Conservation (phyloP, 2,329 filamentous ascomycete species). For the Alternaria incomplexa region DNA sequence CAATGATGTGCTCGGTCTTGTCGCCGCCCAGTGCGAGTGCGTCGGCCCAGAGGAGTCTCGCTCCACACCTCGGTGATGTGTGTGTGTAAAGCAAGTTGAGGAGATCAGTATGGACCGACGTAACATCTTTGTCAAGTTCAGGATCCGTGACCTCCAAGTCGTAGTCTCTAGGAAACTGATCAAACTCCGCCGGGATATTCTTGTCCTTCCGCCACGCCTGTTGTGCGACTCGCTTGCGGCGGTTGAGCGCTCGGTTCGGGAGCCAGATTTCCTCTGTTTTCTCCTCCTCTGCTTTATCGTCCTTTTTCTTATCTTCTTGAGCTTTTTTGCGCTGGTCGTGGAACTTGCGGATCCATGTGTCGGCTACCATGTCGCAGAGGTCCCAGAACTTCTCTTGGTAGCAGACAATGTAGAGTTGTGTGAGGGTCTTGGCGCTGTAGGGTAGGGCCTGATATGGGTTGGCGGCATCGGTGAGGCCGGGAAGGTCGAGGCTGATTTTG, state of each 20-base stretch:
- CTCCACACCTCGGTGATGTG: conserved; percentile 26
- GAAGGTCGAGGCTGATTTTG: conserved; percentile 22
- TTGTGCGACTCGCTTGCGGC: background rate
- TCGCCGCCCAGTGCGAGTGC: conserved; percentile 34
- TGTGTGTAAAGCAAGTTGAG: conserved; percentile 31
- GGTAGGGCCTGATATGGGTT: conserved; percentile 1
- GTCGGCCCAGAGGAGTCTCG: conserved; percentile 42
- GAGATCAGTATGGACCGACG: conserved; percentile 12
- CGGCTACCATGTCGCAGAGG: conserved; percentile 38
- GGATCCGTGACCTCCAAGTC: conserved; percentile 19
- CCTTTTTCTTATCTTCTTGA: background rate
- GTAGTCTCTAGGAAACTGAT: conserved; percentile 11
- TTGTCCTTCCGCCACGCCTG: background rate
- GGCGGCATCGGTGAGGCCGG: conserved; percentile 10
- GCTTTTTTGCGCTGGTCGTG: conserved; percentile 18
- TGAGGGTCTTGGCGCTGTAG: conserved; percentile 29
- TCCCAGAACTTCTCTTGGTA: conserved; percentile 21
- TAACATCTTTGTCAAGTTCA: conserved; percentile 12
- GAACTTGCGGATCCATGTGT: conserved; percentile 45
- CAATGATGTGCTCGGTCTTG: conserved; percentile 12
- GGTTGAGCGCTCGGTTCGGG: conserved; percentile 15
- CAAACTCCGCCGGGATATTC: conserved; percentile 1
- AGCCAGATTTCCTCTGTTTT: conserved; percentile 18
- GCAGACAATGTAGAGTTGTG: conserved; percentile 33
- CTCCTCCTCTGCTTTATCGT: background rate